Conservation (phyloP, 257 asterid genomes). For the Solanum piurae region DNA sequence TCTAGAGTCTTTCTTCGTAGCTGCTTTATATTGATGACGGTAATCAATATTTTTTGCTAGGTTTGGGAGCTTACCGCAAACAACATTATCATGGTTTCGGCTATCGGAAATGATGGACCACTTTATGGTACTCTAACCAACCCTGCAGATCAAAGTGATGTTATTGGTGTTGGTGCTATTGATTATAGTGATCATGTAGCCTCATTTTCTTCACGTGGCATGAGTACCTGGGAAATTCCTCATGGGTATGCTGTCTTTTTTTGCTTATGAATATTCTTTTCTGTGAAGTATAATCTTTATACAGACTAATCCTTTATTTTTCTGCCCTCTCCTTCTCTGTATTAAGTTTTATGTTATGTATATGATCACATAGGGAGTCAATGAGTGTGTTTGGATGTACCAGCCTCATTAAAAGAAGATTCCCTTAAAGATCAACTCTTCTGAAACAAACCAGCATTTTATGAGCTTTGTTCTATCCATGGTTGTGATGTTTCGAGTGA, state of each 20-base stretch:
- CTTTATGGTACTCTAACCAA: conserved; percentile 95
- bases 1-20: background rate
- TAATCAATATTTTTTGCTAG: conserved; percentile 16
- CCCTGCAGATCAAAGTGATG: conserved; percentile 98
- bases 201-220: conserved; percentile 98
- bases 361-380: background rate
- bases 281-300: background rate
- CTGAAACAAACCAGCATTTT: background rate
- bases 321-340: background rate
- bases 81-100: conserved; percentile 89
- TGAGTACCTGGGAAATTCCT: conserved; percentile 99
- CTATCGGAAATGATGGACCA: conserved; percentile 96
- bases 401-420: background rate
- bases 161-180: conserved; percentile 98
- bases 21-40: background rate
- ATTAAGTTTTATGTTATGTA: background rate
- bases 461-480: background rate
- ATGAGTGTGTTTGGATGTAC: background rate
- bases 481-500: background rate
- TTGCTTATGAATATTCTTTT: background rate
- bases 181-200: conserved; percentile 97
- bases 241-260: conserved; percentile 55
- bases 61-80: conserved; percentile 97
- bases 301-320: background rate
- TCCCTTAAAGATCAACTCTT: background rate